Conservation (phyloP, 2,329 filamentous ascomycete genomes). For the Pseudogymnoascus sp. region DNA sequence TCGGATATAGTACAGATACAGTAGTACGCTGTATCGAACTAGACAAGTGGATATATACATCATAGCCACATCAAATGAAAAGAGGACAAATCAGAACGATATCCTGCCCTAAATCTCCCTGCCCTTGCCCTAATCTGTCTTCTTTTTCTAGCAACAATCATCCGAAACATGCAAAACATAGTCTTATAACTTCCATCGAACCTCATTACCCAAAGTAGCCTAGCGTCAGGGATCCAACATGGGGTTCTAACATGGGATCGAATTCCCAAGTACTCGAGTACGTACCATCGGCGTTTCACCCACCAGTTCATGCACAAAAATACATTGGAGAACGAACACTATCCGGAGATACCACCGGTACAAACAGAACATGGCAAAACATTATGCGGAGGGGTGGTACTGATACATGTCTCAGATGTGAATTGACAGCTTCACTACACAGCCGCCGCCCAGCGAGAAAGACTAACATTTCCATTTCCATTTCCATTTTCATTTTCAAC, state of each 20-base stretch:
- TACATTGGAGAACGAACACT: not conserved
- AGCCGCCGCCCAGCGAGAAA: not conserved
- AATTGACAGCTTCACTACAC: not conserved
- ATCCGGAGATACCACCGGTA: not conserved
- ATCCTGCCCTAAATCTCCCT: not conserved
- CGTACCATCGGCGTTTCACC: not conserved
- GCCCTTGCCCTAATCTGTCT: not conserved
- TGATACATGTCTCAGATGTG: not conserved
- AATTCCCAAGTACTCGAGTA: not conserved
- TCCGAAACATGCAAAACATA: not conserved
- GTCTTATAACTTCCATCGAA: not conserved
- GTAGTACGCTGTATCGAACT: not conserved
- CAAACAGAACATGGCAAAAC: not conserved
- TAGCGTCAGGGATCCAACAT: not conserved
- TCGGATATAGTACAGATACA: not conserved
- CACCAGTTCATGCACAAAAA: not conserved
- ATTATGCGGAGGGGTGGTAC: not conserved
- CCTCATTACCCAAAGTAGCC: not conserved
- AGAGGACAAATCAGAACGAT: not conserved
- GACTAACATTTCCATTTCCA: not conserved
- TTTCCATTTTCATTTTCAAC: not conserved
- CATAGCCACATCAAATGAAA: not conserved
- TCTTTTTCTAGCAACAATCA: not conserved
- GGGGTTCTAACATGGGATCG: not conserved
- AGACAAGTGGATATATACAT: not conserved